These are phyloP conservation scores for Suillus fuscotomentosus DNA, from an alignment of 768 basidiomycete species.

Conservation along the genomic window DNA sequence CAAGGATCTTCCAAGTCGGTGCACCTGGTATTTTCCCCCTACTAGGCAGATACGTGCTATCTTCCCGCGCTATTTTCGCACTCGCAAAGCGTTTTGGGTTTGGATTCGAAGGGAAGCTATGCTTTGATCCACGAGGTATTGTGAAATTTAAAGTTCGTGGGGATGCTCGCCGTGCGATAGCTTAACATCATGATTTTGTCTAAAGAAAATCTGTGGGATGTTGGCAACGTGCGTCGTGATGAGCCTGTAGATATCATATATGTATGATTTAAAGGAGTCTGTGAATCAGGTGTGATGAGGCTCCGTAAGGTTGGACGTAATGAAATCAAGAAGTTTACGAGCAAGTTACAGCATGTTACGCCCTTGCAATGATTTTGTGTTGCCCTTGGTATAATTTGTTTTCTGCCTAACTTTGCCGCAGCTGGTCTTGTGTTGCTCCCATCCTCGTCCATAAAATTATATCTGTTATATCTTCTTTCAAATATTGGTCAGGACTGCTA, in stretches of 20 bases:
- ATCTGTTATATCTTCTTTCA: not conserved
- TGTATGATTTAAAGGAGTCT: not conserved
- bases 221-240: not conserved
- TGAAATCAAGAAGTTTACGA: not conserved
- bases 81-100: not conserved
- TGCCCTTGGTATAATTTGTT: not conserved
- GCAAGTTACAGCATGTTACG: not conserved
- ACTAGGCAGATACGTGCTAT: not conserved
- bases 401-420: not conserved
- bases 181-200: not conserved
- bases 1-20: not conserved
- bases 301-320: not conserved
- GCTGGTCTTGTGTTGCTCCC: not conserved
- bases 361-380: not conserved
- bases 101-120: not conserved
- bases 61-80: not conserved
- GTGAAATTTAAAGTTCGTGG: not conserved
- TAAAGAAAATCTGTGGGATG: not conserved
- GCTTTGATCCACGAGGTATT: not conserved
- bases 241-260: not conserved
- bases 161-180: not conserved
- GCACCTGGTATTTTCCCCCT: not conserved
- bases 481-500: conserved; percentile 3
- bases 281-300: not conserved
- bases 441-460: not conserved